These are phyloP conservation scores for Leccinum boreale DNA, from an alignment of 768 basidiomycete species.

Conservation along the genomic window DNA sequence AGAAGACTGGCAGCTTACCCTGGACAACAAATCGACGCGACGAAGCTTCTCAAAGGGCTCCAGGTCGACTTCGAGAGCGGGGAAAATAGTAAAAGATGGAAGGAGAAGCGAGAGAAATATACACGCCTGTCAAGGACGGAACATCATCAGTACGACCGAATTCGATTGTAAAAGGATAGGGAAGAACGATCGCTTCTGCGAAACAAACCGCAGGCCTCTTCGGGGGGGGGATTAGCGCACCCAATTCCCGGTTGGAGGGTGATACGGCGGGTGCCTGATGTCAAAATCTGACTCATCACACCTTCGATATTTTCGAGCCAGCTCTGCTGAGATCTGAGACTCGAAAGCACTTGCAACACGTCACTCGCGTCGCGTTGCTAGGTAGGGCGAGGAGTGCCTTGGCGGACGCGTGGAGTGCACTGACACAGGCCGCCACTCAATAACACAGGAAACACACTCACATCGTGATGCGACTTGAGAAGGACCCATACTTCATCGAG, in stretches of 20 bases:
- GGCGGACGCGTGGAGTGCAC: conserved; percentile 1
- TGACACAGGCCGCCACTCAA: neutral
- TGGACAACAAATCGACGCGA: conserved; percentile 37
- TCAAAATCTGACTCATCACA: conserved; percentile 18
- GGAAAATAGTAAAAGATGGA: conserved; percentile 42
- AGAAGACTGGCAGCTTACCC: conserved; percentile 12
- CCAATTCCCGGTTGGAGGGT: conserved; percentile 1
- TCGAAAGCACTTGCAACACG: neutral
- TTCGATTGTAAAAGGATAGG: conserved; percentile 1
- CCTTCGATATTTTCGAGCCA: neutral
- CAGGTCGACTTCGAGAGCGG: conserved; percentile 62
- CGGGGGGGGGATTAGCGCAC: neutral
- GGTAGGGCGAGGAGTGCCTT: neutral
- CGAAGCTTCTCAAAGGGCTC: conserved; percentile 58
- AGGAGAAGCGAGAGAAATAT: conserved; percentile 51
- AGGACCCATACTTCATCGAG: conserved; percentile 51
- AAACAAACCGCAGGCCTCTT: conserved; percentile 5
- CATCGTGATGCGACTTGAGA: conserved; percentile 60
- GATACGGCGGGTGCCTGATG: conserved; percentile 18
- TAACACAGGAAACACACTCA: conserved; percentile 30
- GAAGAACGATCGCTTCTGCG: conserved; percentile 19
- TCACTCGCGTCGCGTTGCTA: neutral
- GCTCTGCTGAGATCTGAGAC: conserved; percentile 2
- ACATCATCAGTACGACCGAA: conserved; percentile 19
- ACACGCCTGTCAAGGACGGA: conserved; percentile 43